Base-by-base conservation (phyloP, 345 rosid genomes). In the Adansonia digitata region DNA sequence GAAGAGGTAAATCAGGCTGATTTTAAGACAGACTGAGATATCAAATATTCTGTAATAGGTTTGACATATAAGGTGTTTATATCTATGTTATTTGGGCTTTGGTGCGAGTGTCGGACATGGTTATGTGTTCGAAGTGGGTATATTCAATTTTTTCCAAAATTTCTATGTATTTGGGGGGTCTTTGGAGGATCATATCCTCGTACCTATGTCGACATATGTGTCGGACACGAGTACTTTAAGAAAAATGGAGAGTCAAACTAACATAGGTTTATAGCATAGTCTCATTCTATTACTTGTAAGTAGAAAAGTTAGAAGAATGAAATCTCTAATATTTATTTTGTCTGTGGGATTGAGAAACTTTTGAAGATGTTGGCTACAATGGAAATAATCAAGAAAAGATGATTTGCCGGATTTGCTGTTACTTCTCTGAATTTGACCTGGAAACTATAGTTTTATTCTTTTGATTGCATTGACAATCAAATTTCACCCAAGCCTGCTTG, bases 1-100 rank as follows among this genome's bases (percentile, higher is more conserved):
- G 76, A 79, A 66, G 77, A 77, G 37, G 71, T 52, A 71, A 35
- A 20, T 5, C 6, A 45, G 20, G 49, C 7, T 18, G 61, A 46
- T 69, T 46, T 66, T 39, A 22, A 1, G 72, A 60, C 52, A 20
- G 65, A 60, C n/a, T 72, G 59, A 68, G 45, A 51, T 14, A 49
- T 55, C 57, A 13, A 57, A 5, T 26, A 26, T 13, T 57, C 62
- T 29, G 10, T 5, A 69, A 17, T 69, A 48, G 57, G 57, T 48
- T 57, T 46, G 56, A 17, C 26, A 18, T 48, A 17, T 27, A 48
- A 69, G 60, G 57, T 31, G 65, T 57, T 18, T 57, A 57, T 31
- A 69, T 18, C n/a, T n/a, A n/a, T n/a, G n/a, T n/a, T n/a, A n/a
- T n/a, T n/a, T n/a, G n/a, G n/a, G n/a, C n/a, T n/a, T n/a, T n/a